phyloP scores from a whole-genome alignment of 805 yeast species.

The Nakazawaea sp. region DNA sequence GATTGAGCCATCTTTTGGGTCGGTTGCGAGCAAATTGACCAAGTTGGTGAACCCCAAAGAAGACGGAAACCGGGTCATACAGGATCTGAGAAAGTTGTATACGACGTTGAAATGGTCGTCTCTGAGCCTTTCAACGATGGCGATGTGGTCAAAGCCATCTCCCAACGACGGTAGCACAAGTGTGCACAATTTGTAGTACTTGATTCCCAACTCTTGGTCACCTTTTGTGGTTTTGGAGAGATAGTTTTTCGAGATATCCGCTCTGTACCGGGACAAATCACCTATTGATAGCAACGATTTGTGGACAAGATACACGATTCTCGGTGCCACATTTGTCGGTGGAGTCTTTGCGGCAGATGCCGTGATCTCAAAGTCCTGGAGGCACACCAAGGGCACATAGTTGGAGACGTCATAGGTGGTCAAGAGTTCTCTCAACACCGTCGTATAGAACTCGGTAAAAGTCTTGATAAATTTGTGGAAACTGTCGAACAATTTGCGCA shows the following conservation, averaged over 20 bases:
- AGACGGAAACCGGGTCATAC: slow-evolving; percentile 44
- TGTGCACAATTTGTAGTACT: slow-evolving; percentile 45
- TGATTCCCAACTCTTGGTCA: slow-evolving; percentile 34
- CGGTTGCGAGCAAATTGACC: slow-evolving; percentile 27
- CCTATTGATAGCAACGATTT: slow-evolving; percentile 49
- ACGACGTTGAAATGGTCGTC: slow-evolving; percentile 41
- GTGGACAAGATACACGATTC: slow-evolving; percentile 36
- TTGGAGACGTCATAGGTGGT: slow-evolving; percentile 29
- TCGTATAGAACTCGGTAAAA: slow-evolving; percentile 39
- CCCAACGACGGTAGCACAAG: slow-evolving; percentile 60
- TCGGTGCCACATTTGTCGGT: slow-evolving; percentile 22
- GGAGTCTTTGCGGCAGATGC: too few species aligned
- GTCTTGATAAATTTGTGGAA: slow-evolving; percentile 43
- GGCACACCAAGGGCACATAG: slow-evolving; percentile 20
- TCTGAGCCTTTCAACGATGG: slow-evolving; percentile 44
- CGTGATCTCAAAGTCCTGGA: too few species aligned
- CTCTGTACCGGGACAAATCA: slow-evolving; percentile 50
- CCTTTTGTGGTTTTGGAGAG: slow-evolving; percentile 25
- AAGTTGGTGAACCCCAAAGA: slow-evolving; percentile 42
- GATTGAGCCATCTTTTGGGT: slow-evolving; percentile 26
- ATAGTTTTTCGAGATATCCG: slow-evolving; percentile 38
- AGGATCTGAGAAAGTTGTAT: slow-evolving; percentile 50
- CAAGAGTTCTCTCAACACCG: slow-evolving; percentile 32
- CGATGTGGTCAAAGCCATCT: slow-evolving; percentile 58
- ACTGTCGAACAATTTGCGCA: slow-evolving; percentile 46